Evolutionary conservation across 306 rosid genomes (phyloP).

Genomic region (Gillenia trifoliata): DNA sequence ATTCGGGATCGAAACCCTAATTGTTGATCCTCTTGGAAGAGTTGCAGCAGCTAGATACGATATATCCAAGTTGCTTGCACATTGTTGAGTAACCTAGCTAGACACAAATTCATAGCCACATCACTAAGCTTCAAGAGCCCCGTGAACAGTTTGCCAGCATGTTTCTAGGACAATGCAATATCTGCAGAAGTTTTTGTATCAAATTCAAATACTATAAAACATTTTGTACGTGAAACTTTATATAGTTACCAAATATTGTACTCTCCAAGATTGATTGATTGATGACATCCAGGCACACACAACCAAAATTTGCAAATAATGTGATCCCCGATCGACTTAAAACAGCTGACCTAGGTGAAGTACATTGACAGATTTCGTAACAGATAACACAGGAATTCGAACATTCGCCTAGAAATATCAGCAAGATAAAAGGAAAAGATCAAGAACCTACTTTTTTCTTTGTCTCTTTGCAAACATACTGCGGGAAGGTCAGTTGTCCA

Average conservation of each 20-base stretch:
- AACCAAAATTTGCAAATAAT: not conserved
- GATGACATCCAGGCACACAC: slow-evolving; percentile 1
- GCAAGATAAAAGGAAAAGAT: not conserved
- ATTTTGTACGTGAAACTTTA: not conserved
- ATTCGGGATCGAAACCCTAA: not conserved
- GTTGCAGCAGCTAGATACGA: not conserved
- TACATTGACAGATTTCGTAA: not conserved
- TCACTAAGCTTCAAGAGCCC: too few relatives aligned
- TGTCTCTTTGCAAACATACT: not conserved
- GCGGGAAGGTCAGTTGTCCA: not conserved
- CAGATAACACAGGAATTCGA: slow-evolving; percentile 1
- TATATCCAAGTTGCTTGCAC: too few relatives aligned
- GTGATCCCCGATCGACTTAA: not conserved
- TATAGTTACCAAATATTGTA: not conserved
- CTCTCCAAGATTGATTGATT: not conserved
- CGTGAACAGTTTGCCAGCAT: not conserved
- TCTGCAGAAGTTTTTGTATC: not conserved
- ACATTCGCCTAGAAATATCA: slow-evolving; percentile 5
- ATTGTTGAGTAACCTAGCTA: too few relatives aligned
- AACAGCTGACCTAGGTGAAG: not conserved
- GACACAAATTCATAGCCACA: too few relatives aligned
- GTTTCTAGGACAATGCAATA: not conserved
- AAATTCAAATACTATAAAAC: not conserved
- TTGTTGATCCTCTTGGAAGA: not conserved
- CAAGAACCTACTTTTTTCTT: not conserved